Conservation (phyloP, 169 alveolate genomes). For the Babesia bovis region DNA sequence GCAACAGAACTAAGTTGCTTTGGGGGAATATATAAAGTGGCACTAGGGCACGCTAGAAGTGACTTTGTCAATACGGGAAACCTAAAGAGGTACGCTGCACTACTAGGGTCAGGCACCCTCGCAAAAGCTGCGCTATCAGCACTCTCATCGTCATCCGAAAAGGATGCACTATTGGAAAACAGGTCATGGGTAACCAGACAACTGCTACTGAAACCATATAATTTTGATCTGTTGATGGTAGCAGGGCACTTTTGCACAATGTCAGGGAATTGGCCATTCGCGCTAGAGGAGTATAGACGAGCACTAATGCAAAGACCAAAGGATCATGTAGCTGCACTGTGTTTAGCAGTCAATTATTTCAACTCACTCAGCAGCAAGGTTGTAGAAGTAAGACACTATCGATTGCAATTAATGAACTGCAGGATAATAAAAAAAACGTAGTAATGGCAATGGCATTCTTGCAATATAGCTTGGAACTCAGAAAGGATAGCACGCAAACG, state of each 20-base stretch:
- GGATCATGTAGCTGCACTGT: constrained; percentile 68
- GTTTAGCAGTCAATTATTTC: constrained; percentile 71
- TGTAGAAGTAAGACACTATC: constrained; percentile 37
- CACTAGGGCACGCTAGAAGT: constrained; percentile 50
- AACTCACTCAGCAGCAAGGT: constrained; percentile 60
- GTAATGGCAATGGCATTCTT: constrained; percentile 59
- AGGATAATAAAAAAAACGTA: constrained; percentile 47
- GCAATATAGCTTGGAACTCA: constrained; percentile 31
- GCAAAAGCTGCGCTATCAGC: constrained; percentile 55
- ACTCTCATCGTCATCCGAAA: constrained; percentile 64
- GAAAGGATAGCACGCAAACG: constrained; percentile 7
- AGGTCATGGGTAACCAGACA: constrained; percentile 75
- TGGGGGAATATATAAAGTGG: constrained; percentile 60
- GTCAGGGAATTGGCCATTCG: constrained; percentile 75
- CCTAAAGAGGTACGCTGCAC: constrained; percentile 34
- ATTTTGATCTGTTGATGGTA: constrained; percentile 63
- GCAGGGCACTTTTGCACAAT: constrained; percentile 75
- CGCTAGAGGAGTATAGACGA: constrained; percentile 71
- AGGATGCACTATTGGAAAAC: constrained; percentile 63
- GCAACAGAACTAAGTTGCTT: constrained; percentile 50
- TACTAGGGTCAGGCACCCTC: constrained; percentile 58
- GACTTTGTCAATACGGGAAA: constrained; percentile 54
- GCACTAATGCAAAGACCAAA: constrained; percentile 64
- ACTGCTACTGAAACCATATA: constrained; percentile 62
- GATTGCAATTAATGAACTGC: background rate